Conservation (phyloP, 2,329 filamentous ascomycete species). For the Arthrobotrys musiformis region DNA sequence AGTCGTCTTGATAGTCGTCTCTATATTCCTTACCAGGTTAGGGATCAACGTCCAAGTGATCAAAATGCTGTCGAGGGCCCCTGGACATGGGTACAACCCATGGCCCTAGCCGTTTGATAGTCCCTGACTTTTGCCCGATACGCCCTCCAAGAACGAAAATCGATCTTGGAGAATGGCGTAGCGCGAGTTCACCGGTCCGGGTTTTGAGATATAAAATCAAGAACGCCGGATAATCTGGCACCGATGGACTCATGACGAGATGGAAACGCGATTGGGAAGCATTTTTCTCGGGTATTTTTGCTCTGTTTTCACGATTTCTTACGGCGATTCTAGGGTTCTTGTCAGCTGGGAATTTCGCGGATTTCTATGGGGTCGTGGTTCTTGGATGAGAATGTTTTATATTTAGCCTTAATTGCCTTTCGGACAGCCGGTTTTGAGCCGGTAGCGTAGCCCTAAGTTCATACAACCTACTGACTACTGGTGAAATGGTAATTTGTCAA, state of each 20-base stretch:
- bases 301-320: neutral
- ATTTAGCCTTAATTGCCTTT: slow-evolving; percentile 44
- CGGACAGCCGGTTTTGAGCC: slow-evolving; percentile 41
- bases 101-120: slow-evolving; percentile 44
- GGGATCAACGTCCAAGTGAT: slow-evolving; percentile 42
- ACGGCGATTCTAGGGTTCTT: slow-evolving; percentile 1
- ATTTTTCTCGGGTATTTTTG: neutral
- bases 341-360: slow-evolving; percentile 10
- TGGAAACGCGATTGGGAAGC: neutral
- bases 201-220: slow-evolving; percentile 12
- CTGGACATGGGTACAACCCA: slow-evolving; percentile 43
- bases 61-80: slow-evolving; percentile 23
- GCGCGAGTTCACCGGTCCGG: slow-evolving; percentile 22
- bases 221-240: slow-evolving; percentile 13
- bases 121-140: slow-evolving; percentile 27
- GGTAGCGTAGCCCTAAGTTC: slow-evolving; percentile 29
- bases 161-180: slow-evolving; percentile 21
- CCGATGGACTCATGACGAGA: neutral
- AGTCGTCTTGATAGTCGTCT: neutral
- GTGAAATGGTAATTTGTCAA: neutral
- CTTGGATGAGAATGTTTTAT: slow-evolving; percentile 15
- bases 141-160: slow-evolving; percentile 17
- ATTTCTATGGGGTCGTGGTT: slow-evolving; percentile 36
- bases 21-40: slow-evolving; percentile 4
- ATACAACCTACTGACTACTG: no score